Conservation (phyloP, 768 basidiomycete genomes). For the Phylloporus rhodoxanthus region DNA sequence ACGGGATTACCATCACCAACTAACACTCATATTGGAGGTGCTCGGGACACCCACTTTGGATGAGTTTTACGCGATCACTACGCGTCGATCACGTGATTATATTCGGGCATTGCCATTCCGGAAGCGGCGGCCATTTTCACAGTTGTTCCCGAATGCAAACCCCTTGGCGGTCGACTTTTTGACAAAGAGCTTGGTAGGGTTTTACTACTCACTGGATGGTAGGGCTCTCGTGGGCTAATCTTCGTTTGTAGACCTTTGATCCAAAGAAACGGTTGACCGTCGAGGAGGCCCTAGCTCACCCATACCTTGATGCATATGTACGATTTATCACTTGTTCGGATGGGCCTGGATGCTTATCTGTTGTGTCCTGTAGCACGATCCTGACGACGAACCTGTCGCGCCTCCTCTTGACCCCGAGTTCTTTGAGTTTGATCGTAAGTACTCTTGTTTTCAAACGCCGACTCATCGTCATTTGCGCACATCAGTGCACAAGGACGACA, state of each 20-base stretch:
- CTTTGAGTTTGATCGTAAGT: conserved; percentile 93
- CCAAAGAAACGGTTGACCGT: conserved; percentile 95
- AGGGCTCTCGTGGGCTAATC: background rate
- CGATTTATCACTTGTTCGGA: conserved; percentile 20
- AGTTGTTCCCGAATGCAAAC: conserved; percentile 87
- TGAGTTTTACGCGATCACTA: conserved; percentile 96
- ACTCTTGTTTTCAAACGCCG: background rate
- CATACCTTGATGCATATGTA: conserved; percentile 90
- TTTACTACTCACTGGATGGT: no score
- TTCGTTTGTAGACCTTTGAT: conserved; percentile 72
- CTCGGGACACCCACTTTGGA: conserved; percentile 96
- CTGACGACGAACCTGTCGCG: conserved; percentile 93
- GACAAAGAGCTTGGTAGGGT: conserved; percentile 71
- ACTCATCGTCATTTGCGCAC: conserved; percentile 3
- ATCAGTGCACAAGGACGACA: conserved; percentile 89
- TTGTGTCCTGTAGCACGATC: conserved; percentile 63
- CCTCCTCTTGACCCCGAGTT: conserved; percentile 94
- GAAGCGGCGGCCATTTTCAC: conserved; percentile 75
- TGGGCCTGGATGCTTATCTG: conserved; percentile 7
- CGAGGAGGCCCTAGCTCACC: conserved; percentile 91
- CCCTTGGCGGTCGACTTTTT: conserved; percentile 72
- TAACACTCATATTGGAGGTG: conserved; percentile 92
- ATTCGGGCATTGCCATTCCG: conserved; percentile 92
- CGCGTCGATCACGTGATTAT: conserved; percentile 87
- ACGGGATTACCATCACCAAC: conserved; percentile 92